Evolutionary conservation across 1,284 basidiomycete genomes (phyloP).

Genomic region (Cystobasidiaceae sp.): DNA sequence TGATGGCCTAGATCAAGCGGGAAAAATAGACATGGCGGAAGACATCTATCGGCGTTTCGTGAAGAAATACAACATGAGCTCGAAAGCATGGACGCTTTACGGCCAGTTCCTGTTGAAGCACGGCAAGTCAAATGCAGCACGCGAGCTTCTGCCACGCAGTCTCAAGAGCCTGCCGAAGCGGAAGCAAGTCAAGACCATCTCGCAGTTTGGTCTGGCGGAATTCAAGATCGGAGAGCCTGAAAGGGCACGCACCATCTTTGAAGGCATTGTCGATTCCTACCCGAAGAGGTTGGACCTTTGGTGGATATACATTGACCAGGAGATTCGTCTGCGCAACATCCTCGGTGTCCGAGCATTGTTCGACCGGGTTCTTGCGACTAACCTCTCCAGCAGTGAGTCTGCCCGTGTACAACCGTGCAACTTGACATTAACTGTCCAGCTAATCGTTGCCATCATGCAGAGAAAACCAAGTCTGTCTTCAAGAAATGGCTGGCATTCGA

Average conservation of each 20-base stretch:
- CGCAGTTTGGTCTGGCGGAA: slow-evolving; percentile 89
- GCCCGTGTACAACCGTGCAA: background rate
- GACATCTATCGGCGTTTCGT: slow-evolving; percentile 75
- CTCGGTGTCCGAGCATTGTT: slow-evolving; percentile 75
- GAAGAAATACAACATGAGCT: slow-evolving; percentile 88
- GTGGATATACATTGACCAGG: slow-evolving; percentile 96
- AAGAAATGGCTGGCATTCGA: slow-evolving; percentile 97
- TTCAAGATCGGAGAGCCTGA: slow-evolving; percentile 92
- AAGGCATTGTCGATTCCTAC: slow-evolving; percentile 90
- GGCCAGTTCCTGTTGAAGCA: slow-evolving; percentile 69
- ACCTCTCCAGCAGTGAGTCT: slow-evolving; percentile 89
- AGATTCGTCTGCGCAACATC: slow-evolving; percentile 70
- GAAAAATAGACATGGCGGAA: slow-evolving; percentile 75
- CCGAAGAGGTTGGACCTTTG: slow-evolving; percentile 92
- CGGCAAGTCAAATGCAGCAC: slow-evolving; percentile 68
- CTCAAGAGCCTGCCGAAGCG: slow-evolving; percentile 89
- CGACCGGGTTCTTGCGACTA: slow-evolving; percentile 70
- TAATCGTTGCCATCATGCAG: slow-evolving; percentile 48
- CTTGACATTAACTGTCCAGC: background rate
- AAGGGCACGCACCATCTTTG: slow-evolving; percentile 90
- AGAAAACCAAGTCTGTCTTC: slow-evolving; percentile 62
- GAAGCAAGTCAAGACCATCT: slow-evolving; percentile 92
- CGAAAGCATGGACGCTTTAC: slow-evolving; percentile 87
- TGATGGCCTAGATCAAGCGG: slow-evolving; percentile 73
- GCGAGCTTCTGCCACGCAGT: slow-evolving; percentile 79